Base-by-base conservation (phyloP, 805 yeast genomes). In the Monosporozyma aquatica region DNA sequence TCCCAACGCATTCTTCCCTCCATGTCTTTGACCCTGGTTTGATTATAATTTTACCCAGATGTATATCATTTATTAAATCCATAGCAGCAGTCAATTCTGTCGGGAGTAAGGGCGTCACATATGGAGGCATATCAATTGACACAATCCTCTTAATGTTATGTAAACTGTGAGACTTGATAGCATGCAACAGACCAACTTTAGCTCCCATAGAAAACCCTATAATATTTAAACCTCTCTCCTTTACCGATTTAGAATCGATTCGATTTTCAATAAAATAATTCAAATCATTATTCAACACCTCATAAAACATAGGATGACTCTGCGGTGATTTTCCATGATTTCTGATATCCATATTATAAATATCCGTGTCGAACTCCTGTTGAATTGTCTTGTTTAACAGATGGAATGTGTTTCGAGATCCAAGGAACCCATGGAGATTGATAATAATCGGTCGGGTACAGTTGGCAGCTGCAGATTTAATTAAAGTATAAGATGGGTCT, bases 151-250 rank as follows among this genome's bases (percentile, higher is more conserved):
- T 17, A 48, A 43, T 22, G 10, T 8, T 23, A 20, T 20, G 11
- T 13, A 4, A 7, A 13, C n/a, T 14, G 9, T 37, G 8, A 5
- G 23, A 21, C 14, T 36, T 22, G 26, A 78, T 52, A 0, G 74
- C 59, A 1, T 67, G 65, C 37, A 69, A 43, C 71, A 78, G 68
- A 0, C 74, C 75, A 1, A 72, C 68, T 51, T 75, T 76, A 4
- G 79, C 82, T 1, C 84, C 84, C 75, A 78, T 70, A 15, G 80
- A 75, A 52, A 73, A 80, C 0, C 83, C 82, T 10, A 70, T 44
- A 3, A 71, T 40, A 29, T 65, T 55, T 4, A 67, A 58, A 11
- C 62, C 62, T 41, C 54, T 48, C 7, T 52, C 38, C 3, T 18
- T n/a, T 9, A 40, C 28, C 11, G 18, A 15, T 10, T 26, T 10